Base-by-base conservation (phyloP, 1,139 yeast genomes). In the Yamadazyma aaseri region DNA sequence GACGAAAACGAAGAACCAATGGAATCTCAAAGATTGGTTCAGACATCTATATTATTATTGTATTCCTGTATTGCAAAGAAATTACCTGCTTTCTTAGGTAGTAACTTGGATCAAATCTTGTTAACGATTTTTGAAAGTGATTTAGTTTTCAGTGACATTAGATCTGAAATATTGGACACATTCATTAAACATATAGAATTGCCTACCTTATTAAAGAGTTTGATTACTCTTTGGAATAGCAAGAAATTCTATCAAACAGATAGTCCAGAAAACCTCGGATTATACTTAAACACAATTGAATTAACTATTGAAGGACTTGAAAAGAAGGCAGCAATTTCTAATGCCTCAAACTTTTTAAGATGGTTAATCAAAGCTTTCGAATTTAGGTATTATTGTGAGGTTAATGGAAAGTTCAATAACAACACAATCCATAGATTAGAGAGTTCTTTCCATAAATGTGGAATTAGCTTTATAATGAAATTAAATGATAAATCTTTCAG, bases 401-500 rank as follows among this genome's bases (percentile, higher is more conserved):
- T 24, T 5, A 58, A 53, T 35, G 46, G 50, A 28, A 58, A 57
- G 42, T 81, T 81, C 56, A 90, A 82, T 50, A 73, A 65, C 42
- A 87, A 87, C 53, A 82, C 95, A 6, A 68, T 85, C 42, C 81
- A 85, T 55, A 76, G 95, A 49, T 77, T 90, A 42, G 97, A 90
- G 55, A 73, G 86, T 21, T 73, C 85, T 12, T 77, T 84, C 56
- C 83, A 85, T 50, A 66, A 74, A 30, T 77, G 90, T 56, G 92
- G 87, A 27, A 77, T 90, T 45, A 69, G 70, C 21, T 81, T 80
- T 47, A 95, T 92, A 17, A 74, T 92, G 82, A 90, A 92, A 58
- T 74, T 94, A 59, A 92, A 92, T 54, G 98, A 92, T 58, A 87
- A 87, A 65, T 76, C 81, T 10, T 94, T 68, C 74, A 78, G 97